A percentile compares a stretch with the other conserved stretches of the same genome.
Evolutionary conservation across 2,329 filamentous ascomycete species (phyloP).

Genomic region (Trichoderma sp.): DNA sequence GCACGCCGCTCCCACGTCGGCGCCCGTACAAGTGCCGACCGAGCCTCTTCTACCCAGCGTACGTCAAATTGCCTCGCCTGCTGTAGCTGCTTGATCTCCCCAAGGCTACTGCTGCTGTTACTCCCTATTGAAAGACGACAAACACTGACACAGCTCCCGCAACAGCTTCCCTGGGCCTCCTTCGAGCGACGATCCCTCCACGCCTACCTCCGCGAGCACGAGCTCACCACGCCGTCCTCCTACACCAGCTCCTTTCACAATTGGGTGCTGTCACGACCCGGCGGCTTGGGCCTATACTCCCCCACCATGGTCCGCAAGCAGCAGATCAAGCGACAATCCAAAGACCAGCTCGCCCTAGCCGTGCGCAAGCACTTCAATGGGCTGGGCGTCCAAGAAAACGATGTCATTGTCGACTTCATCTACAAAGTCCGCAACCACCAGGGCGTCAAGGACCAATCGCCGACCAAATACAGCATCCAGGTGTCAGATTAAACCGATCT

Average conservation of each 20-base stretch:
- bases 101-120: not conserved
- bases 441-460: conserved; percentile 31
- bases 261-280: conserved; percentile 60
- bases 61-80: conserved; percentile 28
- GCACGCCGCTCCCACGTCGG: conserved; percentile 43
- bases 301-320: conserved; percentile 73
- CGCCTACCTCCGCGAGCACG: conserved; percentile 73
- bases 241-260: conserved; percentile 67
- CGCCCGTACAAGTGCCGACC: conserved; percentile 34
- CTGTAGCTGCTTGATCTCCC: not conserved
- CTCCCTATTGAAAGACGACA: not conserved
- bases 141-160: conserved; percentile 24
- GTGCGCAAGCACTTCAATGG: conserved; percentile 85
- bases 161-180: conserved; percentile 64
- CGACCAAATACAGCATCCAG: conserved; percentile 30
- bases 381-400: conserved; percentile 75
- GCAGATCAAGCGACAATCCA: conserved; percentile 66
- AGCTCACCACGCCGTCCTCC: conserved; percentile 68
- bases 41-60: conserved; percentile 41
- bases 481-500: conserved; percentile 8
- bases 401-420: conserved; percentile 77
- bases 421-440: conserved; percentile 60
- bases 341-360: conserved; percentile 69
- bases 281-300: conserved; percentile 69
- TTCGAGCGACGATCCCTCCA: conserved; percentile 71